Conservation (phyloP, 495 filamentous ascomycete species). For the Penicillium bovifimosum region DNA sequence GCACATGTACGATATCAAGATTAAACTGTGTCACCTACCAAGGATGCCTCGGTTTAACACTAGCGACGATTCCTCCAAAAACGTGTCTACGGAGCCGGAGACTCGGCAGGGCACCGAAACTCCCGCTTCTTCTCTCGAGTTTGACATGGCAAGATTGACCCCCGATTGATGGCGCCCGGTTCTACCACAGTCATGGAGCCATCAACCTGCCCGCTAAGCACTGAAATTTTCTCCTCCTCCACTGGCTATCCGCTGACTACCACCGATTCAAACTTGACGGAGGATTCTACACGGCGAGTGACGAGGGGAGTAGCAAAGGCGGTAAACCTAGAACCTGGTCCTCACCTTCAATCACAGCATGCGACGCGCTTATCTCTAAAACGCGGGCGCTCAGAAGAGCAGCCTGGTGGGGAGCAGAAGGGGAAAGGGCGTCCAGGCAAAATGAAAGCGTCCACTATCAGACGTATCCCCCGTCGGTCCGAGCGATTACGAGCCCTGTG, state of each 20-base stretch:
- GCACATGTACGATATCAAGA: constrained; percentile 21
- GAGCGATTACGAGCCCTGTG: constrained; percentile 8
- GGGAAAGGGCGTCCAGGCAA: constrained; percentile 1
- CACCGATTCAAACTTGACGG: neutral
- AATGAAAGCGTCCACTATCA: constrained; percentile 5
- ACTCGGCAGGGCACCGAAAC: too few relatives aligned
- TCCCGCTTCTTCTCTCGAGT: too few relatives aligned
- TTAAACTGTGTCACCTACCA: constrained; percentile 22
- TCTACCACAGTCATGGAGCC: too few relatives aligned
- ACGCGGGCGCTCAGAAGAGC: constrained; percentile 1
- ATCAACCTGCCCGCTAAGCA: too few relatives aligned
- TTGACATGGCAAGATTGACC: too few relatives aligned
- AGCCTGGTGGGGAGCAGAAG: neutral
- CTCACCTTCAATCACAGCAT: constrained; percentile 7
- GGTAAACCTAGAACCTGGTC: constrained; percentile 6
- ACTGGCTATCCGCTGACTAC: too few relatives aligned
- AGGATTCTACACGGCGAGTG: constrained; percentile 11
- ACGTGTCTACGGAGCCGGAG: too few relatives aligned
- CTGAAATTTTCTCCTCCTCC: too few relatives aligned
- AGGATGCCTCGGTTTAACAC: neutral
- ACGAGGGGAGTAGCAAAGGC: constrained; percentile 14
- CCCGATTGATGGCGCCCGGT: too few relatives aligned
- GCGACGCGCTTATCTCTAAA: constrained; percentile 9
- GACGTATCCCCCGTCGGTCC: constrained; percentile 1
- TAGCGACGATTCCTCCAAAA: too few relatives aligned